Evolutionary conservation across 495 filamentous ascomycete genomes (phyloP).

Genomic region (Parathielavia appendiculata): DNA sequence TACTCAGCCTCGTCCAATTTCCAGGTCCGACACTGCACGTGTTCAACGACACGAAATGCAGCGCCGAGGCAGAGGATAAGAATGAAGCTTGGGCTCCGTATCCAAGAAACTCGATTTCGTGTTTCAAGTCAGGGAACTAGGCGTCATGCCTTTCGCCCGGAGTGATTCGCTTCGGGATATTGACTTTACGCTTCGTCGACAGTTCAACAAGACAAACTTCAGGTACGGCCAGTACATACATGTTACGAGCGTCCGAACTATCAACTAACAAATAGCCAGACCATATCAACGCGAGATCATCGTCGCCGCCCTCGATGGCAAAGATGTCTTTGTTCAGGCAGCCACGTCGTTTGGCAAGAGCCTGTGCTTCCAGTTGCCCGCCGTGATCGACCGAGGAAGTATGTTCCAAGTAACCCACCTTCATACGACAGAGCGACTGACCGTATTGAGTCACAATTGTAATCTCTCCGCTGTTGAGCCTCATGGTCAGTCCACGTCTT

Average conservation of each 20-base stretch:
- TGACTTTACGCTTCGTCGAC: slow-evolving; percentile 76
- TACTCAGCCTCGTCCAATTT: too few relatives aligned
- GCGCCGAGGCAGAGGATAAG: too few relatives aligned
- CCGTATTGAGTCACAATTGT: slow-evolving; percentile 70
- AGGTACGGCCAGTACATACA: slow-evolving; percentile 44
- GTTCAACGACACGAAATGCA: too few relatives aligned
- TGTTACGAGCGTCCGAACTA: background rate
- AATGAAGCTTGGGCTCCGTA: too few relatives aligned
- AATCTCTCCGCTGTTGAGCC: slow-evolving; percentile 79
- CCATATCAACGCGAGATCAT: slow-evolving; percentile 88
- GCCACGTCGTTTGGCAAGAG: slow-evolving; percentile 97
- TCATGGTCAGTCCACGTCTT: slow-evolving; percentile 60
- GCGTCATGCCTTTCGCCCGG: slow-evolving; percentile 41
- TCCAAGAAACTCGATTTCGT: background rate
- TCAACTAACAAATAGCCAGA: slow-evolving; percentile 37
- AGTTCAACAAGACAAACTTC: slow-evolving; percentile 73
- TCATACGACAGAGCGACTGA: background rate
- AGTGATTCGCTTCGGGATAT: slow-evolving; percentile 57
- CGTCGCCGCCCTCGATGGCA: slow-evolving; percentile 65
- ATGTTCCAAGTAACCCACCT: slow-evolving; percentile 26
- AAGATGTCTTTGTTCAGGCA: slow-evolving; percentile 93
- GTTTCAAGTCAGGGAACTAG: background rate
- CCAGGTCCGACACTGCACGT: too few relatives aligned
- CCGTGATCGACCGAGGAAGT: slow-evolving; percentile 82
- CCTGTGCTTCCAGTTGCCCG: slow-evolving; percentile 88